Base-by-base conservation (phyloP, 2,329 filamentous ascomycete species). In the Ilyonectria sp. region DNA sequence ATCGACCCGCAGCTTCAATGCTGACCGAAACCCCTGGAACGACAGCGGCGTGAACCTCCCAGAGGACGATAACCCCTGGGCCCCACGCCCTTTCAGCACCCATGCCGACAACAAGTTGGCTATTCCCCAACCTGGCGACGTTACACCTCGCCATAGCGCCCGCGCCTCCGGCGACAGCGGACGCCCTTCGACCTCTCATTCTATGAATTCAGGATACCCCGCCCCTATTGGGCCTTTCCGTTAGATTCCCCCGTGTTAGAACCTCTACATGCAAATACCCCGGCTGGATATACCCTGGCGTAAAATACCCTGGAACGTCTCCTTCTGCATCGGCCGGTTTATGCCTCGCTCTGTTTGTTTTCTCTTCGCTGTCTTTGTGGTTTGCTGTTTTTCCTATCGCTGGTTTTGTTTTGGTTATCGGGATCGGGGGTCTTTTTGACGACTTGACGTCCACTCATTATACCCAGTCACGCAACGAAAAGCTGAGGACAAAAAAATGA, bases 11-110 rank as follows among this genome's bases (percentile, higher is more conserved):
- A 97, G 94, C 84, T 91, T 92, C 81, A 91, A 91, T 71, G 94
- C 94, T 74, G 97, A 97, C 81, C 93, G 95, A 82, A 97, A 98
- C 83, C 95, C 95, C 69, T 98, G 95, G 95, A 98, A 98, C 80
- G 95, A 98, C 81, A 97, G 94, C 78, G 95, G 95, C 76, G 94
- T 98, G 79, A 98, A 98, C 80, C 90, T 98, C 73, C 87, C 93
- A 70, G 95, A 98, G 76, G 94, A 97, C 71, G 94, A 98, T 74
- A 89, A 90, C 79, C 87, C 87, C 44, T 91, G 90, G 89, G 82
- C 86, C 59, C 83, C 83, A 58, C 89, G 90, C 71, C 89, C 89
- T 74, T 88, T 91, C 74, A 87, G 89, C 77, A 93, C 90, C 79
- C 90, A 89, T 78, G 85, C 86, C 76, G 85, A 91, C 79, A 86